Base-by-base conservation (phyloP, 768 basidiomycete genomes). In the Boletus vinaceobasis region DNA sequence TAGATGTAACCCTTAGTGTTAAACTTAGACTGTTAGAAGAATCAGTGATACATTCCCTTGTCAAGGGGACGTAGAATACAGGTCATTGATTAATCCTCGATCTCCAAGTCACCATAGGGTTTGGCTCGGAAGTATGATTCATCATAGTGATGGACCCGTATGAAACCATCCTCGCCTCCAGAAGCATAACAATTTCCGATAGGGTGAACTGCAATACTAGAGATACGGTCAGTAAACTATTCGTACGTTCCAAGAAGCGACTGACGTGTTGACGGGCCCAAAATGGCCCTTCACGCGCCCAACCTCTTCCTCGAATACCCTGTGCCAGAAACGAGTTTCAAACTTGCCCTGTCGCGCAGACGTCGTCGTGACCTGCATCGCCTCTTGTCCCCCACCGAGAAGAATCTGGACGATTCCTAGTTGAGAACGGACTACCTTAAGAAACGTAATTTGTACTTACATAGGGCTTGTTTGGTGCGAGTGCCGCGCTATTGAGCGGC, bases 291-390 rank as follows among this genome's bases (percentile, higher is more conserved):
- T 95, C 40, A 99, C 95, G 11, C 95, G 85, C 17, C 96, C 94
- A 50, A 98, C 88, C 70, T 98, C 96, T 76, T 97, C 94, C 73
- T 96, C 94, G 63, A 96, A 90, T 36, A 96, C 79, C 62, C 88
- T 93, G 78, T 99, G 96, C 93, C 94, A 98, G 77, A 99, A 98
- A 37, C 94, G 81, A 11, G 93, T 92, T 75, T 98, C 97, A 71
- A 99, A 99, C 73, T 98, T 97, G 21, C 96, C 97, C 70, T 97
- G 92, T 48, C 97, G 85, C 23, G 85, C 65, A 2, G 93, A 93
- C 1, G 96, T 98, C 8, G 93, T 98, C 14, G 97, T 98, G 48
- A 98, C 97, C 65, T 77, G 86, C 93, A 93, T 96, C 5, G 97
- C 97, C 69, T 97, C 96, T 73, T 98, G 97, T 40, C 97, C 97